phyloP scores from a whole-genome alignment of 2,329 filamentous ascomycete genomes.

The Lithohypha guttulata region DNA sequence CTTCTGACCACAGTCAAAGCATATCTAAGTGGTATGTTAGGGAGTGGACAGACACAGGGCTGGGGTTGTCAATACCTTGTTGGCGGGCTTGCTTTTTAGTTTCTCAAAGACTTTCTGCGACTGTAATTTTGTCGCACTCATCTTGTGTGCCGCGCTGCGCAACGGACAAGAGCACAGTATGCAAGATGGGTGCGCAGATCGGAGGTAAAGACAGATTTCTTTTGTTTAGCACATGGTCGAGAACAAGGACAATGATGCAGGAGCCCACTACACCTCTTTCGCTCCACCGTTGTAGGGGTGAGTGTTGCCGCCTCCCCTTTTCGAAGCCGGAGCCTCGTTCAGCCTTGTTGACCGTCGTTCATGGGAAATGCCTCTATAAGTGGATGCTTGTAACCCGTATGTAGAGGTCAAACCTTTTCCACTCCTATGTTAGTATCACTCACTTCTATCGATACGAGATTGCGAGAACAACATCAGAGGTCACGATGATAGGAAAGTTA shows the following conservation, averaged over 20 bases:
- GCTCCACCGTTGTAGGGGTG: too few species aligned
- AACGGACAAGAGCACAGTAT: background rate
- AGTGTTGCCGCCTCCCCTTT: too few species aligned
- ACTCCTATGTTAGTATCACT: too few species aligned
- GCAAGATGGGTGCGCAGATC: too few species aligned
- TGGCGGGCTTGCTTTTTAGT: slow-evolving; percentile 84
- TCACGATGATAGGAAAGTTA: too few species aligned
- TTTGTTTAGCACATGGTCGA: background rate
- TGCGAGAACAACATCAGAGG: too few species aligned
- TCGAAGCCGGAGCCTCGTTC: slow-evolving; percentile 3
- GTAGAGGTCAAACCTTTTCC: too few species aligned
- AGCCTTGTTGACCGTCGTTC: background rate
- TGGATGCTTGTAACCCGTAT: too few species aligned
- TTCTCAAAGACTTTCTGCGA: slow-evolving; percentile 98
- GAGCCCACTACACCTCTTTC: background rate
- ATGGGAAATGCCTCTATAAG: too few species aligned
- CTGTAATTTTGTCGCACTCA: slow-evolving; percentile 79
- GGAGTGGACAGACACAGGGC: slow-evolving; percentile 18
- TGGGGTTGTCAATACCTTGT: slow-evolving; percentile 58
- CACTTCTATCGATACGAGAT: too few species aligned
- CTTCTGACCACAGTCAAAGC: slow-evolving; percentile 96
- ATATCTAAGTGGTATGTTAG: slow-evolving; percentile 51
- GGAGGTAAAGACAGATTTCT: slow-evolving; percentile 1
- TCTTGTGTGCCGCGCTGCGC: slow-evolving; percentile 24
- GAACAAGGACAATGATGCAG: background rate